Percentiles rank a stretch among this genome's conserved stretches.
These are phyloP conservation scores for Melaleuca quinquenervia DNA, from an alignment of 345 rosid genomes.

Conservation along the genomic window DNA sequence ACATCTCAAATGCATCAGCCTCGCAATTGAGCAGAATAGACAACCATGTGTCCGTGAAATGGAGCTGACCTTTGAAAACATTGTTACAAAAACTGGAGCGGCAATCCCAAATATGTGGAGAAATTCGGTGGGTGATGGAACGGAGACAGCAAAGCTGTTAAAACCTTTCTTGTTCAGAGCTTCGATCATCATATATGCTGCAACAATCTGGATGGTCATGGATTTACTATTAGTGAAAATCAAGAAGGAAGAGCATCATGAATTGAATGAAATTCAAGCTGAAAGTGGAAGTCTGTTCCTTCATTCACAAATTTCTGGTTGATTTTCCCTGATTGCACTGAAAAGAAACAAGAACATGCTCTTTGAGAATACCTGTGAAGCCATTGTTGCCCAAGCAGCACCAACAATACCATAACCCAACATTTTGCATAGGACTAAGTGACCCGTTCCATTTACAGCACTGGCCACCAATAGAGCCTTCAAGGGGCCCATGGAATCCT, in stretches of 20 bases:
- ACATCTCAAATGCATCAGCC: conserved; percentile 1
- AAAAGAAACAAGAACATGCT: neutral
- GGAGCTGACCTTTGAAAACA: conserved; percentile 45
- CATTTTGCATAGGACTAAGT: conserved; percentile 60
- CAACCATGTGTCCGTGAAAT: neutral
- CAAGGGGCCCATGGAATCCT: conserved; percentile 88
- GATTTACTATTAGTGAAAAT: neutral
- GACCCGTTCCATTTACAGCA: conserved; percentile 69
- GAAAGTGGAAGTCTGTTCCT: neutral
- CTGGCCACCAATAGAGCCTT: conserved; percentile 85
- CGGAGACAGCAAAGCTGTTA: conserved; percentile 42
- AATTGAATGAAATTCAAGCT: neutral
- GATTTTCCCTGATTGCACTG: neutral
- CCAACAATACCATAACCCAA: conserved; percentile 86
- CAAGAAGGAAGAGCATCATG: neutral
- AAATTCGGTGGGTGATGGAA: conserved; percentile 59
- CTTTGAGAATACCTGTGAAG: conserved; percentile 50
- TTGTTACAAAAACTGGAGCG: conserved; percentile 54
- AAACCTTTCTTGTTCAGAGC: conserved; percentile 71
- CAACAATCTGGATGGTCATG: conserved; percentile 45
- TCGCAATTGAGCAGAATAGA: neutral
- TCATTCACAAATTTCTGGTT: neutral
- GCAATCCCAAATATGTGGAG: conserved; percentile 50
- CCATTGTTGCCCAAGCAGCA: conserved; percentile 90
- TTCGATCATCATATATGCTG: conserved; percentile 84